phyloP scores from a whole-genome alignment of 2,329 filamentous ascomycete genomes.

The Nemania abortiva region DNA sequence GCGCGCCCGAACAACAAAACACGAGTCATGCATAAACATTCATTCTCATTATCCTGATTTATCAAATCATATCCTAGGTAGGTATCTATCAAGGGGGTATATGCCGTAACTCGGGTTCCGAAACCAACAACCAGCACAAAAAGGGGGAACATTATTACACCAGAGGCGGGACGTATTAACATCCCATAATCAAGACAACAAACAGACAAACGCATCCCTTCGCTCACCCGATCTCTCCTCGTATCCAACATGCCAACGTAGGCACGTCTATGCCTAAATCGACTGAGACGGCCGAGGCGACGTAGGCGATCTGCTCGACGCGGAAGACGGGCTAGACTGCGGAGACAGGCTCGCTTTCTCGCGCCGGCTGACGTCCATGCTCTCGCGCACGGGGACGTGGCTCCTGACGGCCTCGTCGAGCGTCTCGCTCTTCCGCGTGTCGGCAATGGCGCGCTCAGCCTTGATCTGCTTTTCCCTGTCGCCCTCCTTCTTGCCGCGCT shows the following conservation, averaged over 20 bases:
- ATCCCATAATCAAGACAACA: not conserved
- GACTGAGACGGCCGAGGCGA: conserved; percentile 5
- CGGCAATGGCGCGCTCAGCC: conserved; percentile 46
- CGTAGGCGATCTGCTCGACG: not conserved
- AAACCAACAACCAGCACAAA: not conserved
- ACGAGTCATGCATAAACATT: not conserved
- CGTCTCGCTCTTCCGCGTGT: conserved; percentile 46
- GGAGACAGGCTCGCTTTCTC: not conserved
- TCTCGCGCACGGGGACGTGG: conserved; percentile 39
- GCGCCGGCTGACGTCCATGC: conserved; percentile 6
- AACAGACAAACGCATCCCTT: not conserved
- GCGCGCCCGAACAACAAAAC: no score
- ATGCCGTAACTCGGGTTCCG: conserved; percentile 1
- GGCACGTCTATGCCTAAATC: not conserved
- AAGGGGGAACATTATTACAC: not conserved
- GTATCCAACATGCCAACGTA: not conserved
- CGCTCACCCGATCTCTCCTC: not conserved
- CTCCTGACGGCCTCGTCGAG: conserved; percentile 42
- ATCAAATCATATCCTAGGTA: conserved; percentile 14
- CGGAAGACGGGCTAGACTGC: not conserved
- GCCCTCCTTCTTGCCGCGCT: conserved; percentile 59
- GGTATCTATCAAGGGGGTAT: conserved; percentile 18
- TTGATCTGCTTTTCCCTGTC: conserved; percentile 47
- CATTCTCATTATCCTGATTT: conserved; percentile 21
- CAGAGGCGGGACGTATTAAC: not conserved